phyloP scores from a whole-genome alignment of 1,139 yeast species.

The Yamadazyma dendronema region DNA sequence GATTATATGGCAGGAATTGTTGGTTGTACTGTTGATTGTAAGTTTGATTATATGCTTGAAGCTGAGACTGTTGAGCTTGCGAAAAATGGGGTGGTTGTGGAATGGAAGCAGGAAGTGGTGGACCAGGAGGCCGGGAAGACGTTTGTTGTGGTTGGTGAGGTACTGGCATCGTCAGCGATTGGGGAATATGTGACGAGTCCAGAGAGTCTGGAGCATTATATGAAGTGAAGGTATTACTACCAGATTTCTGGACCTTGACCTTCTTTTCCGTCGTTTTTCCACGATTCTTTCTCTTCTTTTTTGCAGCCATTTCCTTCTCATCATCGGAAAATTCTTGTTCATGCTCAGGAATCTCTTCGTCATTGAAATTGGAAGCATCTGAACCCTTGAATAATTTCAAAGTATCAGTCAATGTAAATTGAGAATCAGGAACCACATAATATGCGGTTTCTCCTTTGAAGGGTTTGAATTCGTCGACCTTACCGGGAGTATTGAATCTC shows the following conservation, averaged over 20 bases:
- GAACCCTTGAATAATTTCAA: slow-evolving; percentile 75
- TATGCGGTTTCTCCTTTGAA: slow-evolving; percentile 59
- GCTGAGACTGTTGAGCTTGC: not conserved
- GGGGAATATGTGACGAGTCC: too few relatives aligned
- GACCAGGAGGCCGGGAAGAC: not conserved
- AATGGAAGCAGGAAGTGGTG: slow-evolving; percentile 2
- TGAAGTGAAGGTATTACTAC: slow-evolving; percentile 7
- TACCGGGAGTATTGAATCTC: slow-evolving; percentile 57
- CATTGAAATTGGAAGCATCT: slow-evolving; percentile 93
- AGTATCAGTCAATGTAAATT: slow-evolving; percentile 73
- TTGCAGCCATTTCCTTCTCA: slow-evolving; percentile 67
- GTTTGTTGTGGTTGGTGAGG: too few relatives aligned
- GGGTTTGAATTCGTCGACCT: slow-evolving; percentile 35
- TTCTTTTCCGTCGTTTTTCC: slow-evolving; percentile 35
- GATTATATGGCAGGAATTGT: not conserved
- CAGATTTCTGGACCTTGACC: slow-evolving; percentile 8
- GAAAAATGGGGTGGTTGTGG: slow-evolving; percentile 5
- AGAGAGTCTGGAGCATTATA: slow-evolving; percentile 4
- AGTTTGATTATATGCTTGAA: not conserved
- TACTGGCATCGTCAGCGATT: too few relatives aligned
- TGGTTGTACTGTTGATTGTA: too few relatives aligned
- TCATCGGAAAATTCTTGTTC: slow-evolving; percentile 97
- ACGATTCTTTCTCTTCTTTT: slow-evolving; percentile 58
- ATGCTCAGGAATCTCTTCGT: slow-evolving; percentile 88
- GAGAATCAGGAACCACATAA: slow-evolving; percentile 79